A percentile compares a stretch with the other conserved stretches of the same genome.
phyloP scores from a whole-genome alignment of 225 moss, liverwort and hornwort genomes.

The Thuidium tamariscinum region DNA sequence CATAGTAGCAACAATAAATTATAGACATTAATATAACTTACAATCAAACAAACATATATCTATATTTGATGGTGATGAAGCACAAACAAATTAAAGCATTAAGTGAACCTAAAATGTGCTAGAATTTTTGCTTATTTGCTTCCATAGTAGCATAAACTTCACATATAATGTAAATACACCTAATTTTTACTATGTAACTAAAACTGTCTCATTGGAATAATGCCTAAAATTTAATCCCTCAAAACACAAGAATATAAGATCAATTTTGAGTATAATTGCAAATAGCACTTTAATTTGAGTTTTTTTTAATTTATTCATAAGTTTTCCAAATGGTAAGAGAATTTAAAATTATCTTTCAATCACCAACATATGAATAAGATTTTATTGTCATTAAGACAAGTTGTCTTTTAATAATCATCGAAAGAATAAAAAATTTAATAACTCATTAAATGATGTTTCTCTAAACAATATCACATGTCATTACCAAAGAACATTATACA shows the following conservation, averaged over 20 bases:
- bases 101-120: background rate
- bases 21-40: background rate
- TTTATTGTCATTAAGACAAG: background rate
- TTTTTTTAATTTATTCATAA: background rate
- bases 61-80: background rate
- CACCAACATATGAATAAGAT: background rate
- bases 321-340: background rate
- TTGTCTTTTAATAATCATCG: background rate
- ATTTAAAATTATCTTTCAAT: background rate
- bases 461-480: background rate
- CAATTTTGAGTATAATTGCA: background rate
- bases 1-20: background rate
- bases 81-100: background rate
- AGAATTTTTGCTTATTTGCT: background rate
- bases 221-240: background rate
- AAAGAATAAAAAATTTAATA: no score
- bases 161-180: background rate
- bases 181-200: background rate
- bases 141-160: fast-evolving
- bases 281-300: background rate
- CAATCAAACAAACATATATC: background rate
- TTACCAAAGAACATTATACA: background rate
- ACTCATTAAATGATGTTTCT: background rate
- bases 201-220: background rate
- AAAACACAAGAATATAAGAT: background rate